Percentiles rank a stretch among this genome's conserved stretches.
phyloP scores from a whole-genome alignment of 164 flowering plant genomes.

The Stephania japonica region DNA sequence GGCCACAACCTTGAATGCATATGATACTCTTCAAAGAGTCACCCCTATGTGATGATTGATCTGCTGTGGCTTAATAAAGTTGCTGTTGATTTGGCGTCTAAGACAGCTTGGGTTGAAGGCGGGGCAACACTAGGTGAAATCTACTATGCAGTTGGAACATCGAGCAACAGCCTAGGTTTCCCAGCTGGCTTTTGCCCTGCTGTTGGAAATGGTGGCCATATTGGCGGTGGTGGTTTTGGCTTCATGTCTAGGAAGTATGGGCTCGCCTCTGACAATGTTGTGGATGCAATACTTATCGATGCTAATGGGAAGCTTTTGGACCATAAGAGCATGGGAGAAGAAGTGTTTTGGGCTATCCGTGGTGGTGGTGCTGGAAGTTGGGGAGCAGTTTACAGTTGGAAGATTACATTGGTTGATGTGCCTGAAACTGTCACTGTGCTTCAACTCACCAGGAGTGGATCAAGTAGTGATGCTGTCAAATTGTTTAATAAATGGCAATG shows the following conservation, averaged over 20 bases:
- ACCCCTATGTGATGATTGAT: conserved; percentile 16
- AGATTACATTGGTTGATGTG: conserved; percentile 14
- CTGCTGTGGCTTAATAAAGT: conserved; percentile 15
- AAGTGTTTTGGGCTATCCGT: conserved; percentile 22
- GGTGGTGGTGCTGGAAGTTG: conserved; percentile 23
- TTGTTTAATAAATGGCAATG: conserved; percentile 18
- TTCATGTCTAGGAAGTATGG: conserved; percentile 15
- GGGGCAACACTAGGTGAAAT: no score
- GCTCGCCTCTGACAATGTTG: conserved; percentile 20
- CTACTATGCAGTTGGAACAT: conserved; percentile 9
- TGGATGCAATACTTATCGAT: conserved; percentile 17
- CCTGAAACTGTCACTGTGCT: conserved; percentile 14
- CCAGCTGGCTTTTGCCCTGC: conserved; percentile 17
- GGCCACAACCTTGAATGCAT: conserved; percentile 20
- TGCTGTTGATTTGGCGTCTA: conserved; percentile 9
- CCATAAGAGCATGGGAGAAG: conserved; percentile 16
- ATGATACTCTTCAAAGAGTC: conserved; percentile 7
- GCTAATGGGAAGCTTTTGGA: conserved; percentile 16
- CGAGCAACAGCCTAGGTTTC: conserved; percentile 16
- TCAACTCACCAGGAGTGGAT: conserved; percentile 2
- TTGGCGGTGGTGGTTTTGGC: conserved; percentile 22
- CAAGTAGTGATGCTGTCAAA: background rate
- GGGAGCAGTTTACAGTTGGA: conserved; percentile 19
- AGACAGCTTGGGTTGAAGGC: no score
- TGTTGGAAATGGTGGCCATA: conserved; percentile 19